Evolutionary conservation across 73 alveolate species (phyloP).

Genomic region (Paramecium bursaria): DNA sequence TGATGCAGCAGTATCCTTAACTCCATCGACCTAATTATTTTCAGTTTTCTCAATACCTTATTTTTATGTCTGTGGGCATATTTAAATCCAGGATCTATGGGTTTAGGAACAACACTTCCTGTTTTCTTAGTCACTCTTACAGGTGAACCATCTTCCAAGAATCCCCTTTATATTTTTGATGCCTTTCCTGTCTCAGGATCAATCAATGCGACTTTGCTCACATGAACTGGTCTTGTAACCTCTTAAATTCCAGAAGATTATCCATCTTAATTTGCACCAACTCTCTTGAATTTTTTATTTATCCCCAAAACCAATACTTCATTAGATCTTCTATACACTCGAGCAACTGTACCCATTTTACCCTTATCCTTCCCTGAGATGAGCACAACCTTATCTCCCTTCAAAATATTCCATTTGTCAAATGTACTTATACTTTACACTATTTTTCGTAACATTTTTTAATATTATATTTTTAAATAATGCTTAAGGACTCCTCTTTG

Average conservation of each 20-base stretch:
- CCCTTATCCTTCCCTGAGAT: conserved; percentile 82
- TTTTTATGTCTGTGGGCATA: conserved; percentile 77
- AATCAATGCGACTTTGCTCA: conserved; percentile 82
- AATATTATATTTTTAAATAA: too few species aligned
- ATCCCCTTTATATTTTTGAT: conserved; percentile 78
- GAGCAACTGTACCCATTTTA: conserved; percentile 78
- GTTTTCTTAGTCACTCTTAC: conserved; percentile 83
- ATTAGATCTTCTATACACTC: conserved; percentile 77
- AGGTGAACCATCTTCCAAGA: conserved; percentile 78
- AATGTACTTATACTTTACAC: conserved; percentile 69
- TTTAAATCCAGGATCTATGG: conserved; percentile 74
- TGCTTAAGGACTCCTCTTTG: too few species aligned
- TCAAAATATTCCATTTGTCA: conserved; percentile 79
- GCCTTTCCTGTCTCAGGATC: conserved; percentile 89
- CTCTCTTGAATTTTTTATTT: conserved; percentile 70
- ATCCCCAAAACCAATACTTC: conserved; percentile 83
- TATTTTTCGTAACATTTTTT: too few species aligned
- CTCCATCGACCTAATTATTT: too few species aligned
- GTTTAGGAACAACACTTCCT: conserved; percentile 85
- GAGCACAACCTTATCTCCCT: conserved; percentile 84
- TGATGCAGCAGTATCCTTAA: conserved; percentile 83
- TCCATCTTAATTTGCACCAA: conserved; percentile 32
- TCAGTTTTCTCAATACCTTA: too few species aligned
- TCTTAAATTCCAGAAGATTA: conserved; percentile 4
- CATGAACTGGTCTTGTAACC: conserved; percentile 80